Evolutionary conservation across 495 filamentous ascomycete species (phyloP), one percentile per base, ranked within the genome.

Genomic region (Daldinia bambusicola): DNA sequence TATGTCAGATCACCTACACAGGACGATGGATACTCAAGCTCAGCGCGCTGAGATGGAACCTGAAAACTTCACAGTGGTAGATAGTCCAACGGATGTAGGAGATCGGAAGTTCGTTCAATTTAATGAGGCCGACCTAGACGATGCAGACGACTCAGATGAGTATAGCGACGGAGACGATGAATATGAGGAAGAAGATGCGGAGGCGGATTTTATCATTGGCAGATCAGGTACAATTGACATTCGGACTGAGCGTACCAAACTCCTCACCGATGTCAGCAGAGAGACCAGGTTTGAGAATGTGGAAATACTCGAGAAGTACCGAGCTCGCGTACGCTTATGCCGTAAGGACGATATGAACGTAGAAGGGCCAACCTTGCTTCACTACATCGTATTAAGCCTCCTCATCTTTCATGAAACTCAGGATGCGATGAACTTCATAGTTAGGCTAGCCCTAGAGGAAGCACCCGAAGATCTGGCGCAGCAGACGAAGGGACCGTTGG

Each of bases 381-480:
- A 66, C 55, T 66, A 52, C 14, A 66, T 66, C 30, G 63, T 66
- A 14, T 34, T 66, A 9, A 66, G 22, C 32, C 45, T 56, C 7
- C 34, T 66, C 5, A 59, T 66, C 20, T 66, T 66, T 43, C 63
- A 66, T 36, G 55, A 58, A 36, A 59, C 53, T 43, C 43, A 51
- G 12, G 43, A 66, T 9, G 63, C 63, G 3, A 66, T 66, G 55
- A 52, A 66, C 34, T 66, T 66, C n/a, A 59, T 66, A 20, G 63
- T 66, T 2, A 59, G 22, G 22, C 32, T 66, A 34, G 55, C 63
- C 41, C 2, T 66, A 41, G 41, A 66, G 43, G 63, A 66, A 32
- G 43, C 53, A 2, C 63, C 63, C 6, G 63, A 57, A 6, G 63
- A 66, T 18, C 34, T 66, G 30, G 55, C 55, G 7, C 31, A 50